Evolutionary conservation across 306 rosid genomes (phyloP).

Genomic region (Lithocarpus polystachyus): DNA sequence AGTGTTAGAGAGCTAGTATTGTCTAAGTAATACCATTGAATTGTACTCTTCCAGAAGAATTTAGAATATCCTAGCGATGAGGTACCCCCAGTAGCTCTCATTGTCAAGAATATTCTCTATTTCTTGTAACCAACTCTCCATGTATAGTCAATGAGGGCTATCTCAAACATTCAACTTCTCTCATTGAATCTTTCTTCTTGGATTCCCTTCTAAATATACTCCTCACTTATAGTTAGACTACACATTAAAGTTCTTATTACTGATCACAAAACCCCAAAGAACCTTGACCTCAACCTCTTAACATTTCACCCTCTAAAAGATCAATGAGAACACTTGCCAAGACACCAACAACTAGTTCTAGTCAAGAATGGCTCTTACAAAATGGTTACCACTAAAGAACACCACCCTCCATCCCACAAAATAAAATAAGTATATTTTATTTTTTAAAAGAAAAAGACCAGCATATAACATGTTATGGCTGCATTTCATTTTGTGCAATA

Average conservation of each 20-base stretch:
- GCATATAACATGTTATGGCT: not conserved
- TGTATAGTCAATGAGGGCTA: no score
- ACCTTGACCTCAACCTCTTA: not conserved
- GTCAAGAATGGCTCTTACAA: not conserved
- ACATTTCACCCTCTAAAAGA: not conserved
- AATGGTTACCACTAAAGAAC: not conserved
- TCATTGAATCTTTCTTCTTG: no score
- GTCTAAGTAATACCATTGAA: no score
- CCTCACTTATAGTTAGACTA: not conserved
- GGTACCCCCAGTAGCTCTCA: no score
- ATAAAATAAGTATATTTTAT: not conserved
- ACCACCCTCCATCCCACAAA: not conserved
- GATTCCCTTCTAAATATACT: no score
- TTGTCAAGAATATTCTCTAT: no score
- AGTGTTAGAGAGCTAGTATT: no score
- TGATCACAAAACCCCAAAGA: not conserved
- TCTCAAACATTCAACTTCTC: no score
- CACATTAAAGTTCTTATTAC: not conserved
- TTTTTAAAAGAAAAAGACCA: not conserved
- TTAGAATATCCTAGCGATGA: no score
- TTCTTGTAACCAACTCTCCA: no score
- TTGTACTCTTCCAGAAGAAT: no score
- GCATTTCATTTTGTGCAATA: not conserved
- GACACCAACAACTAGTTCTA: not conserved
- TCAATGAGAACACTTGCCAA: not conserved